These are phyloP conservation scores for Carex scoparia DNA, from an alignment of 176 grass and related monocot genomes.

Conservation along the genomic window DNA sequence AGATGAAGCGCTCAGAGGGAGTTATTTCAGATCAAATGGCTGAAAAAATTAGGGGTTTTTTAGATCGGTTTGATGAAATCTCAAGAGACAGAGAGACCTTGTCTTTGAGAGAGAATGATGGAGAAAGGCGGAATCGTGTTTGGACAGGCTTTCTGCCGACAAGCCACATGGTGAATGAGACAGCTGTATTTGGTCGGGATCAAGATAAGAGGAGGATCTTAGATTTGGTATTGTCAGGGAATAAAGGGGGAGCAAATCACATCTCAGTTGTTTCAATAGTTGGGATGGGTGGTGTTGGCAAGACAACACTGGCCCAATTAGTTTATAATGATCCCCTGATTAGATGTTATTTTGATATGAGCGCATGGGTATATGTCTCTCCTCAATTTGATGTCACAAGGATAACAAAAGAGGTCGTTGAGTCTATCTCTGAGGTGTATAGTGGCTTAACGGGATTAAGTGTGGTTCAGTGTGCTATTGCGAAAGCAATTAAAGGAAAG, in stretches of 20 bases:
- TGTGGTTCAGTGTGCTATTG: neutral
- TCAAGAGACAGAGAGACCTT: constrained; percentile 20
- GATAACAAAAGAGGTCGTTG: constrained; percentile 4
- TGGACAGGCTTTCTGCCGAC: neutral
- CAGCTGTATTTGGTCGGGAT: constrained; percentile 29
- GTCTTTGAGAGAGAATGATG: constrained; percentile 18
- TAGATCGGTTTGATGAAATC: constrained; percentile 28
- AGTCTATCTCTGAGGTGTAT: constrained; percentile 20
- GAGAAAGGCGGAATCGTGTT: neutral
- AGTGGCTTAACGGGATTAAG: constrained; percentile 9
- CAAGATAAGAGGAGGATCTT: constrained; percentile 29
- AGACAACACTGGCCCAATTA: constrained; percentile 44
- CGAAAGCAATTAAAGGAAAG: neutral
- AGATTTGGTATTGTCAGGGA: neutral
- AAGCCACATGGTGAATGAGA: constrained; percentile 34
- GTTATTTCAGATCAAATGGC: neutral
- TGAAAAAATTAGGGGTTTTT: constrained; percentile 27
- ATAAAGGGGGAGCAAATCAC: neutral
- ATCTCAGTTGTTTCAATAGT: constrained; percentile 21
- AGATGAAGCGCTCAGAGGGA: neutral
- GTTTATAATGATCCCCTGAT: constrained; percentile 33
- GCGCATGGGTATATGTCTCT: constrained; percentile 37
- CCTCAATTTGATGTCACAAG: constrained; percentile 28
- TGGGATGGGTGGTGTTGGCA: constrained; percentile 27
- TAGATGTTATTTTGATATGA: constrained; percentile 14